Conservation (phyloP, 345 rosid species). For the Gossypium rotundifolium region DNA sequence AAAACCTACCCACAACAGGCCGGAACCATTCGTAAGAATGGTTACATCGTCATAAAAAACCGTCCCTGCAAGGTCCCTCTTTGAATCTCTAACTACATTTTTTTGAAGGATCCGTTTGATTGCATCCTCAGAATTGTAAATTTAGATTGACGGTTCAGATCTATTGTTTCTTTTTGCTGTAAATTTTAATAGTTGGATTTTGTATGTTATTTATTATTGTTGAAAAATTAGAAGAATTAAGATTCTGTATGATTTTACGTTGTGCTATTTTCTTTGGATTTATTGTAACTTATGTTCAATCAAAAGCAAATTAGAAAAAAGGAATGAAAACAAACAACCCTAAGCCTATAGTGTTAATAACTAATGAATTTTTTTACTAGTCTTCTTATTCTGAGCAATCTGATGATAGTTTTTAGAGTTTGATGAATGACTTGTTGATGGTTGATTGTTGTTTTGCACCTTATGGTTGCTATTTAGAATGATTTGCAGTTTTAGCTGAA, state of each 20-base stretch:
- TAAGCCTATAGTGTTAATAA: not conserved
- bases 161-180: not conserved
- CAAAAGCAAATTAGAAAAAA: not conserved
- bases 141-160: not conserved
- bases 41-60: slow-evolving; percentile 15
- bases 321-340: not conserved
- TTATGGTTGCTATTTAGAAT: not conserved
- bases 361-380: not conserved
- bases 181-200: not conserved
- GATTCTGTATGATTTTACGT: not conserved
- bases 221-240: not conserved
- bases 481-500: not conserved
- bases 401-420: not conserved
- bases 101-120: not conserved
- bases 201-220: not conserved
- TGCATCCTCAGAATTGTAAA: not conserved
- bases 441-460: not conserved
- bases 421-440: not conserved
- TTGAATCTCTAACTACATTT: not conserved
- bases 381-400: not conserved
- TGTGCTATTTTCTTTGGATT: not conserved
- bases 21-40: slow-evolving; percentile 17
- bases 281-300: not conserved
- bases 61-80: slow-evolving; percentile 19
- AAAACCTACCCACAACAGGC: slow-evolving; percentile 20